A percentile compares a stretch with the other conserved stretches of the same genome.
Conservation (phyloP, 108 stramenopile species). For the Nitzschia sp. region DNA sequence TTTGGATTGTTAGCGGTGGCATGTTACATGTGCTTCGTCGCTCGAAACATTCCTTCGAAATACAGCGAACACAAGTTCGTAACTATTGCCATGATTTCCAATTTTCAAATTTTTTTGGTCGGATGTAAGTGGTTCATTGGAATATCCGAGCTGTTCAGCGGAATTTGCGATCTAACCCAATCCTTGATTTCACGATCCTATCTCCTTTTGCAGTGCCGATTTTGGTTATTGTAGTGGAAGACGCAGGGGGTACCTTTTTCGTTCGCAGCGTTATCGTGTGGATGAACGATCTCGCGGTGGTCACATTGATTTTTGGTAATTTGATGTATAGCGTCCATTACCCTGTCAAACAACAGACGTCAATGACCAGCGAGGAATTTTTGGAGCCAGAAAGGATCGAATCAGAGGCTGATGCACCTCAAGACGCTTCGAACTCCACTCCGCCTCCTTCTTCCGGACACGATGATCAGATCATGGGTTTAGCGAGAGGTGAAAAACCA, state of each 20-base stretch:
- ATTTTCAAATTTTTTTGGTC: slow-evolving; percentile 11
- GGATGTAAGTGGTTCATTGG: not conserved
- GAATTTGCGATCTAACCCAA: not conserved
- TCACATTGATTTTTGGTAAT: slow-evolving; percentile 19
- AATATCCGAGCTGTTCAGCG: not conserved
- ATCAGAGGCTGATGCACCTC: too few species aligned
- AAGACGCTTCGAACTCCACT: too few species aligned
- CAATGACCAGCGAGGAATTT: too few species aligned
- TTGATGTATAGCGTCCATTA: slow-evolving; percentile 1
- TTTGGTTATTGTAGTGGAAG: not conserved
- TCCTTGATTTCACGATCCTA: not conserved
- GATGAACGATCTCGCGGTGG: slow-evolving; percentile 14
- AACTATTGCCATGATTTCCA: slow-evolving; percentile 16
- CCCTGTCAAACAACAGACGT: too few species aligned
- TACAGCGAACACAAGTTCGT: slow-evolving; percentile 12
- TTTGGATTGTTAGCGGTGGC: slow-evolving; percentile 5
- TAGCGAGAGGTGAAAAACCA: too few species aligned
- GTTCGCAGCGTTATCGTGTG: slow-evolving; percentile 12
- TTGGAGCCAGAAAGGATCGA: too few species aligned
- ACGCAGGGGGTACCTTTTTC: slow-evolving; percentile 7
- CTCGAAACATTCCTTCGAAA: slow-evolving; percentile 11
- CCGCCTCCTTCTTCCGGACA: too few species aligned
- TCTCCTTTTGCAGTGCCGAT: slow-evolving; percentile 3
- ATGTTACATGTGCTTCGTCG: slow-evolving; percentile 6
- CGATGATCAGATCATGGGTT: too few species aligned